phyloP scores from a whole-genome alignment of 2,329 filamentous ascomycete genomes.

The Thielaviopsis punctulata region DNA sequence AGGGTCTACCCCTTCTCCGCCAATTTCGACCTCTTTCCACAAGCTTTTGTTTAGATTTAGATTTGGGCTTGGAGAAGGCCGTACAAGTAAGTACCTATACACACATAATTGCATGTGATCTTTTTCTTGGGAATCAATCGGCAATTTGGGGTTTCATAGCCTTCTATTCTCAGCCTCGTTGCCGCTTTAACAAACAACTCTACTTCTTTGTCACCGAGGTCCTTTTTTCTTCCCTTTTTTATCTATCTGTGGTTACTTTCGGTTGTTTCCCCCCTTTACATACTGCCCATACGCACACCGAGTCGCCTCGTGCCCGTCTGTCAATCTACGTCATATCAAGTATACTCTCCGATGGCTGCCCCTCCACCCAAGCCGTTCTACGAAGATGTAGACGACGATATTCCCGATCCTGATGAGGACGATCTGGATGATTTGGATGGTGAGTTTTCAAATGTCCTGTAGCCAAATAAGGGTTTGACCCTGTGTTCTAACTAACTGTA shows the following conservation, averaged over 20 bases:
- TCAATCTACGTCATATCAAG: background rate
- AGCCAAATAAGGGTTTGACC: background rate
- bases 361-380: slow-evolving; percentile 12
- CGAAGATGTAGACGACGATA: slow-evolving; percentile 29
- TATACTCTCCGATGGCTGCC: slow-evolving; percentile 1
- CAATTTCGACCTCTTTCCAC: background rate
- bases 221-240: background rate
- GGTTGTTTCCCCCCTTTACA: background rate
- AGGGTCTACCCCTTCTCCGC: background rate
- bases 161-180: background rate
- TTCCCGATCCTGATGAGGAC: slow-evolving; percentile 83
- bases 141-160: background rate
- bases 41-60: background rate
- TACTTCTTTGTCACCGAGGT: background rate
- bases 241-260: slow-evolving; percentile 3
- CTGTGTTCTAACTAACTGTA: slow-evolving; percentile 8
- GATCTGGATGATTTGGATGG: slow-evolving; percentile 84
- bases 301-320: background rate
- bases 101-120: background rate
- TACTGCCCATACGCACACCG: background rate
- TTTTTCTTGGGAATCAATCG: background rate
- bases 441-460: slow-evolving; percentile 21
- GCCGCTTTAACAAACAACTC: background rate
- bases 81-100: no score
- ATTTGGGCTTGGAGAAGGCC: background rate